These are phyloP conservation scores for Naganishia antarctica DNA, from an alignment of 768 basidiomycete genomes.

Conservation along the genomic window DNA sequence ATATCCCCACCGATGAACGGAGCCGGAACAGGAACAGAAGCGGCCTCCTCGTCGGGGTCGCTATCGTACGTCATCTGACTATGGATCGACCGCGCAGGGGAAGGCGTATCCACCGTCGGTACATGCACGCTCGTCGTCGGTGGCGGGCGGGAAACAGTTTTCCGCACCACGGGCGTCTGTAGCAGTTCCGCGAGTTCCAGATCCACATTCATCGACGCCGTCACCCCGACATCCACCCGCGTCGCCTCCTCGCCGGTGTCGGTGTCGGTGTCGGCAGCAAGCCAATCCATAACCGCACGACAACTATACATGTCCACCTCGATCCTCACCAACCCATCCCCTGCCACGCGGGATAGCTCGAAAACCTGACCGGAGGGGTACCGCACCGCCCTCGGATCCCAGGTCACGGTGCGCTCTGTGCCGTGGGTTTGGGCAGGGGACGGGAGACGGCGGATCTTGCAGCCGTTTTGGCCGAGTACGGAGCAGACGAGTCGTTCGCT, in stretches of 20 bases:
- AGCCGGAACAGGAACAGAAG: too few relatives aligned
- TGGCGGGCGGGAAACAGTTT: background rate
- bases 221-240: background rate
- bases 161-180: background rate
- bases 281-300: conserved; percentile 17
- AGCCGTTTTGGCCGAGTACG: conserved; percentile 30
- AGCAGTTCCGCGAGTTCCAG: background rate
- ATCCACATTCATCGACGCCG: background rate
- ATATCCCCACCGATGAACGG: background rate
- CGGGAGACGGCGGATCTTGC: conserved; percentile 11
- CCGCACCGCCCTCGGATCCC: background rate
- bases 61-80: conserved; percentile 21
- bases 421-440: background rate
- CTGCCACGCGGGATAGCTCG: background rate
- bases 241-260: background rate
- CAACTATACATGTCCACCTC: conserved; percentile 30
- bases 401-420: too few relatives aligned
- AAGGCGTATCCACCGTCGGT: background rate
- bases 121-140: background rate
- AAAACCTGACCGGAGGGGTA: conserved; percentile 12
- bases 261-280: background rate
- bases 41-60: conserved; percentile 9
- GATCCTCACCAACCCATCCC: conserved; percentile 3
- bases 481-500: conserved; percentile 1
- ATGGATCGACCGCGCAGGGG: conserved; percentile 21